Evolutionary conservation across 129 eudicot species (phyloP).

Genomic region (Cynara cardunculus): DNA sequence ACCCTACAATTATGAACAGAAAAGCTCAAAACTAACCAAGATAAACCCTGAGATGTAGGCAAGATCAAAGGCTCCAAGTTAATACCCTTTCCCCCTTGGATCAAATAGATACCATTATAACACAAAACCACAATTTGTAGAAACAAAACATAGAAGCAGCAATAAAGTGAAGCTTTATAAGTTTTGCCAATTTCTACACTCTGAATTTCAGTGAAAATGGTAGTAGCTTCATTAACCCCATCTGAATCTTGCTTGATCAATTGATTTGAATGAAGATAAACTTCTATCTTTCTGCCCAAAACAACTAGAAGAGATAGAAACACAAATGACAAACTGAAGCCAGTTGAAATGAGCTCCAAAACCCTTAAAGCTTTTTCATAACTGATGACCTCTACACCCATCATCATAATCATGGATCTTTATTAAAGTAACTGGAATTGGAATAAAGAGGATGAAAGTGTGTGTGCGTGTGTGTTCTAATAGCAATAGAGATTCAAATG

Average conservation of each 20-base stretch:
- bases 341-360: slow-evolving; percentile 51
- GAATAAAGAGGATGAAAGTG: not conserved
- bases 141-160: slow-evolving; percentile 69
- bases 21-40: slow-evolving; percentile 75
- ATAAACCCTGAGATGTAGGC: slow-evolving; percentile 65
- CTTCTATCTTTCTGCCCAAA: not conserved
- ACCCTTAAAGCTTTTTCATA: slow-evolving; percentile 28
- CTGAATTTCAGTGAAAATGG: not conserved
- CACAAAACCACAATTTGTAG: slow-evolving; percentile 61
- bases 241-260: not conserved
- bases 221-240: not conserved
- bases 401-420: slow-evolving; percentile 5
- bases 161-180: not conserved
- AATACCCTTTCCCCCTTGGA: slow-evolving; percentile 25
- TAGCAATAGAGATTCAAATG: not conserved
- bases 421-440: not conserved
- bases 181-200: not conserved
- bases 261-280: not conserved
- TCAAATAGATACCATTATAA: slow-evolving; percentile 52
- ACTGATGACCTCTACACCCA: not conserved
- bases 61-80: slow-evolving; percentile 41
- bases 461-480: not conserved
- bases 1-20: slow-evolving; percentile 46
- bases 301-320: not conserved
- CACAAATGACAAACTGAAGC: slow-evolving; percentile 44